These are phyloP conservation scores for Batrachochytrium dendrobatidis DNA, from an alignment of 371 early-diverging fungal genomes.

Conservation along the genomic window DNA sequence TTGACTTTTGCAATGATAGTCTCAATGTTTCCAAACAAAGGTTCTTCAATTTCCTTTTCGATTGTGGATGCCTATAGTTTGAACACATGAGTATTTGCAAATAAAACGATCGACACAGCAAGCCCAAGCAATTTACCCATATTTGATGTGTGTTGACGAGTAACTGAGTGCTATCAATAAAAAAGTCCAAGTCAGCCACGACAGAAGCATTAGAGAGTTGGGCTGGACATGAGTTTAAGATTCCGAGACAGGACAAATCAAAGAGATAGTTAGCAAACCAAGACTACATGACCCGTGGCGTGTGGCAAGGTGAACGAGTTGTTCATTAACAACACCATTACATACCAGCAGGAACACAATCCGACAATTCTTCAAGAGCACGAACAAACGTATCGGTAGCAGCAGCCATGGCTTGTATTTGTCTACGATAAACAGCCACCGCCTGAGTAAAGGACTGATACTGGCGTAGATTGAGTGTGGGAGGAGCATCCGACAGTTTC, in stretches of 20 bases:
- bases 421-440: conserved; percentile 24
- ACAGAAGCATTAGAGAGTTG: conserved; percentile 13
- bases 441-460: conserved; percentile 37
- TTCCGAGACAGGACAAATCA: neutral
- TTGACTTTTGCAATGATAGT: conserved; percentile 16
- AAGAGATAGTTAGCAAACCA: neutral
- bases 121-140: conserved; percentile 20
- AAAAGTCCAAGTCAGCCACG: conserved; percentile 35
- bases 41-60: conserved; percentile 36
- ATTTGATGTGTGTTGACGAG: conserved; percentile 38
- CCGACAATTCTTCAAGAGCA: conserved; percentile 34
- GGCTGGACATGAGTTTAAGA: conserved; percentile 12
- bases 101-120: neutral
- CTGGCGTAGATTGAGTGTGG: conserved; percentile 25
- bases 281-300: too few species aligned
- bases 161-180: conserved; percentile 39
- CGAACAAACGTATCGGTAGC: conserved; percentile 39
- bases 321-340: too few species aligned
- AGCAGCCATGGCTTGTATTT: conserved; percentile 31
- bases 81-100: neutral
- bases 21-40: conserved; percentile 17
- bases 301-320: too few species aligned
- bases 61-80: conserved; percentile 21
- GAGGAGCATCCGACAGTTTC: conserved; percentile 3
- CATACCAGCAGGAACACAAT: conserved; percentile 29